Percentiles rank a stretch among this genome's conserved stretches.
Evolutionary conservation across 2,329 filamentous ascomycete species (phyloP).

Genomic region (Penicillium concentricum): DNA sequence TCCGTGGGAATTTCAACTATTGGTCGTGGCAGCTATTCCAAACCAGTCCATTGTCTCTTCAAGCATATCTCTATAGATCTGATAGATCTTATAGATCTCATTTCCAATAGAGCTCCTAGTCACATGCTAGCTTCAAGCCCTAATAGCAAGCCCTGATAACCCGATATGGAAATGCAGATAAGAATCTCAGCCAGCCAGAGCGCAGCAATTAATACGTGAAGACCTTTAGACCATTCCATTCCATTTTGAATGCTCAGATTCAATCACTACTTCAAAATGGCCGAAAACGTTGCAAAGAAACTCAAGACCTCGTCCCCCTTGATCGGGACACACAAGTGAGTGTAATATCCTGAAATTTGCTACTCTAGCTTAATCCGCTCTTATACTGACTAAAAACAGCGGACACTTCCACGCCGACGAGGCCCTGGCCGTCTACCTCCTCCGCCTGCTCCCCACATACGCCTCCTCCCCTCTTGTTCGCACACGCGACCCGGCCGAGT

Average conservation of each 20-base stretch:
- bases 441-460: slow-evolving; percentile 84
- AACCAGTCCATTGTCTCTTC: neutral
- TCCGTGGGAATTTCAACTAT: neutral
- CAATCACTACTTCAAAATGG: slow-evolving; percentile 56
- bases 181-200: slow-evolving; percentile 17
- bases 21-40: no score
- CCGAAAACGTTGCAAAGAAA: slow-evolving; percentile 72
- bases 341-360: neutral
- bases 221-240: neutral
- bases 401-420: slow-evolving; percentile 99
- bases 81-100: neutral
- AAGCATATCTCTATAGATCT: neutral
- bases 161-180: slow-evolving; percentile 22
- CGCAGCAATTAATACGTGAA: slow-evolving; percentile 17
- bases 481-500: slow-evolving; percentile 76
- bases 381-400: slow-evolving; percentile 36
- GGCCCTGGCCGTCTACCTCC: slow-evolving; percentile 93
- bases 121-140: slow-evolving; percentile 5
- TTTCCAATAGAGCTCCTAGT: neutral
- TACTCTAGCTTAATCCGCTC: neutral
- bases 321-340: slow-evolving; percentile 86
- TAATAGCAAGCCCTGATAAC: slow-evolving; percentile 16
- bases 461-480: slow-evolving; percentile 71
- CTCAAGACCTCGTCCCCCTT: slow-evolving; percentile 71
- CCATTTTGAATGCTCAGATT: slow-evolving; percentile 35